Evolutionary conservation across 371 early-diverging fungal species (phyloP).

Genomic region (Fennellomyces sp.): DNA sequence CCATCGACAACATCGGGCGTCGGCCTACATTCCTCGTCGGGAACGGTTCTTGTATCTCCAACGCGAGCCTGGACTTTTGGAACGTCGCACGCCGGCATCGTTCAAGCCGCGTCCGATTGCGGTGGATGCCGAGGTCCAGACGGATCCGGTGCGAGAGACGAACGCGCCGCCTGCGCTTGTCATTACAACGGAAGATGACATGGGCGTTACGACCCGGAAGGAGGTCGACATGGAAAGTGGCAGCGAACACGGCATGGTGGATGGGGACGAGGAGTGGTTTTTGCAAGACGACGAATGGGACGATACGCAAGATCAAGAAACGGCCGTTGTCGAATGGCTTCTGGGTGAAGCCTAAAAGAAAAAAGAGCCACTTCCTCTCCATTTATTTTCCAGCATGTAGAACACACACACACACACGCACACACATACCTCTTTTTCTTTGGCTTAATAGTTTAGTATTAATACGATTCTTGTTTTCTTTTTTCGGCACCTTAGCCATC

Average conservation of each 20-base stretch:
- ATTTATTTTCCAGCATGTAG: neutral
- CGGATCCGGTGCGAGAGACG: conserved; percentile 6
- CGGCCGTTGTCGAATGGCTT: conserved; percentile 29
- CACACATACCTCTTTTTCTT: neutral
- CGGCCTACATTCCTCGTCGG: conserved; percentile 39
- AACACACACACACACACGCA: neutral
- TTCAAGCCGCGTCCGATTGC: conserved; percentile 2
- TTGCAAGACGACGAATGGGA: conserved; percentile 27
- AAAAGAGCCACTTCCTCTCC: neutral
- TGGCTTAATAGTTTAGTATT: neutral
- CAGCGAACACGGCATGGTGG: conserved; percentile 15
- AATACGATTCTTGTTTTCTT: neutral
- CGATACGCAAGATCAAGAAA: conserved; percentile 21
- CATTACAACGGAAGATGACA: conserved; percentile 15
- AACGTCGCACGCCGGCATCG: conserved; percentile 11
- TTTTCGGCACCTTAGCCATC: neutral
- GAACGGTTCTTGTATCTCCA: conserved; percentile 46
- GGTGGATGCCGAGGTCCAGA: conserved; percentile 21
- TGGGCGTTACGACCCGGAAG: conserved; percentile 7
- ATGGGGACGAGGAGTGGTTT: conserved; percentile 31
- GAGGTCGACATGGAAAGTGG: conserved; percentile 13
- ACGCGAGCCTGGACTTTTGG: conserved; percentile 40
- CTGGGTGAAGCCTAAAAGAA: conserved; percentile 23
- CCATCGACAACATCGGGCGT: conserved; percentile 22
- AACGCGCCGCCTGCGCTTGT: conserved; percentile 15